Percentiles rank a stretch among this genome's conserved stretches.
Evolutionary conservation across 805 yeast species (phyloP).

Genomic region (Candida parachauliodes): DNA sequence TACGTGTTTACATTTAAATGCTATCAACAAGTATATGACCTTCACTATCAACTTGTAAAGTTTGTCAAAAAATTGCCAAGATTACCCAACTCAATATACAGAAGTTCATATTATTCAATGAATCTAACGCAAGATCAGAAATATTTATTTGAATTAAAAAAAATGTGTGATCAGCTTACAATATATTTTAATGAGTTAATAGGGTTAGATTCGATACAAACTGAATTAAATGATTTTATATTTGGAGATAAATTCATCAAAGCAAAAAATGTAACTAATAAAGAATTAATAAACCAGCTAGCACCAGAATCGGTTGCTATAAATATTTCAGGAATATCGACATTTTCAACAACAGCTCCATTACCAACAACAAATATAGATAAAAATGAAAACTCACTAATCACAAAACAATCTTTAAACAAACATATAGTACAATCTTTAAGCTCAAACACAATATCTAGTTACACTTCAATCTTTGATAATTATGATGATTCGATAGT

Average conservation of each 20-base stretch:
- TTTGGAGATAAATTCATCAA: conserved; percentile 1
- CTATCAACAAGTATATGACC: conserved; percentile 35
- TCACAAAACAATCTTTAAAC: neutral
- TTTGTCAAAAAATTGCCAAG: conserved; percentile 16
- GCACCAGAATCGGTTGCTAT: conserved; percentile 1
- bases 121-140: conserved; percentile 12
- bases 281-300: neutral
- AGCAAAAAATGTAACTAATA: neutral
- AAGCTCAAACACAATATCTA: conserved; percentile 21
- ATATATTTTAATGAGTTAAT: conserved; percentile 22
- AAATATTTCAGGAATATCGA: neutral
- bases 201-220: conserved; percentile 7
- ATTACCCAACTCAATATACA: conserved; percentile 26
- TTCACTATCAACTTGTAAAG: conserved; percentile 20
- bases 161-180: conserved; percentile 22
- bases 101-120: conserved; percentile 3
- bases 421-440: conserved; percentile 14
- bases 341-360: conserved; percentile 5
- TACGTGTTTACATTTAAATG: conserved; percentile 20
- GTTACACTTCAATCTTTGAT: conserved; percentile 27
- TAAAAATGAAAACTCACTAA: neutral
- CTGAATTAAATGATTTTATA: conserved; percentile 12
- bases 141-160: conserved; percentile 15
- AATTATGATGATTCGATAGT: conserved; percentile 19
- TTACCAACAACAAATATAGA: conserved; percentile 1